Conservation (phyloP, 805 yeast genomes). For the Saturnispora saitoi region DNA sequence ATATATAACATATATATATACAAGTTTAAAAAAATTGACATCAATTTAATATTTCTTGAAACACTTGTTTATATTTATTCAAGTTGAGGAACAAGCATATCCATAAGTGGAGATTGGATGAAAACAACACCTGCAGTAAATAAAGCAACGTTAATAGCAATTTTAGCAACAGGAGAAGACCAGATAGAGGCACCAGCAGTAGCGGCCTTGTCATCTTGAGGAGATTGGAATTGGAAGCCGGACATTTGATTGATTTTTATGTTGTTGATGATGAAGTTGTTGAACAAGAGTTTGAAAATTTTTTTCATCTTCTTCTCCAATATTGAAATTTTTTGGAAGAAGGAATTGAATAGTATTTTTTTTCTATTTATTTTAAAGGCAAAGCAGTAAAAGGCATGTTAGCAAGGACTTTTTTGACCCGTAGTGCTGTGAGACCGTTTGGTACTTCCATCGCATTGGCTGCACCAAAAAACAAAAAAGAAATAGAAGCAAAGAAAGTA, state of each 20-base stretch:
- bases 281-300: not conserved
- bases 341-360: too few relatives aligned
- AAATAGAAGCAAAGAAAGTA: conserved; percentile 20
- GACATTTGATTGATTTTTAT: conserved; percentile 19
- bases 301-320: not conserved
- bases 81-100: conserved; percentile 67
- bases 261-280: not conserved
- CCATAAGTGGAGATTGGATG: conserved; percentile 74
- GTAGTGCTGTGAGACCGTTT: not conserved
- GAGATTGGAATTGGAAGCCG: conserved; percentile 24
- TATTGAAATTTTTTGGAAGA: not conserved
- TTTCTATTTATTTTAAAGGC: too few relatives aligned
- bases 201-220: conserved; percentile 16
- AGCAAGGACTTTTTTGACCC: not conserved
- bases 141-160: conserved; percentile 52
- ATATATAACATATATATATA: not conserved
- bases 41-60: not conserved
- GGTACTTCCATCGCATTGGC: not conserved
- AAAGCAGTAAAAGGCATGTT: not conserved
- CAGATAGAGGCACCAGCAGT: conserved; percentile 40
- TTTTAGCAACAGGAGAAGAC: conserved; percentile 56
- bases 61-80: conserved; percentile 12
- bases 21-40: not conserved
- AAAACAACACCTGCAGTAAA: conserved; percentile 69
- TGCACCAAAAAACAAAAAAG: conserved; percentile 26